Evolutionary conservation across 148 eudicot genomes (phyloP).

Genomic region (Rhododendron simsii): DNA sequence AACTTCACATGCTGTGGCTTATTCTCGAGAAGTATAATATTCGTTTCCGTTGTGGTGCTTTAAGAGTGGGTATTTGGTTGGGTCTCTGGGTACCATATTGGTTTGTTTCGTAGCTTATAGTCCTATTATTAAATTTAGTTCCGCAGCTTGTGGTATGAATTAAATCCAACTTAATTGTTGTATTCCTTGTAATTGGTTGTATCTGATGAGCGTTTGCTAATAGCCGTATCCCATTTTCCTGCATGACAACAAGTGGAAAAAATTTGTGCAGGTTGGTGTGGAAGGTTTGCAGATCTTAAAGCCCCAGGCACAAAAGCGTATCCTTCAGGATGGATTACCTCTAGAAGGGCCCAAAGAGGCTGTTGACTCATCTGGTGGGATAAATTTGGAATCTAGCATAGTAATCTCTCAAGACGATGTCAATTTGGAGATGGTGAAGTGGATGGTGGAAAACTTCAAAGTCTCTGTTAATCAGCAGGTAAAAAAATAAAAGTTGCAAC

Average conservation of each 20-base stretch:
- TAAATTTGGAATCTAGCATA: conserved; percentile 64
- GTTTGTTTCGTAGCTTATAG: not conserved
- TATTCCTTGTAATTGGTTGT: not conserved
- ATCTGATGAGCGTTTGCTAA: not conserved
- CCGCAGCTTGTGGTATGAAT: not conserved
- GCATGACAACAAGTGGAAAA: not conserved
- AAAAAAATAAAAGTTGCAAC: conserved; percentile 8
- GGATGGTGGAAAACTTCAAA: conserved; percentile 70
- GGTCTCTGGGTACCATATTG: not conserved
- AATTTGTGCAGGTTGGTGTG: conserved; percentile 59
- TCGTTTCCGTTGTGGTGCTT: not conserved
- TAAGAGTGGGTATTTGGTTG: not conserved
- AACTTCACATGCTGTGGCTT: not conserved
- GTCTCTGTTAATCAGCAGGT: conserved; percentile 88
- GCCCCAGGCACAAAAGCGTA: conserved; percentile 47
- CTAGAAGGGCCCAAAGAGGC: conserved; percentile 28
- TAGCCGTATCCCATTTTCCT: not conserved
- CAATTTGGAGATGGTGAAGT: conserved; percentile 38
- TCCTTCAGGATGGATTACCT: conserved; percentile 29
- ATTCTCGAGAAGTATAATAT: not conserved
- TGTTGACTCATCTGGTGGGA: conserved; percentile 51
- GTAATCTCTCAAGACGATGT: conserved; percentile 49
- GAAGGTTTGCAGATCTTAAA: conserved; percentile 80
- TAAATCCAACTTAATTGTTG: not conserved
- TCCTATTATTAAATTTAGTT: not conserved